These are phyloP conservation scores for Betula pendula DNA, from an alignment of 306 rosid species.

Conservation along the genomic window DNA sequence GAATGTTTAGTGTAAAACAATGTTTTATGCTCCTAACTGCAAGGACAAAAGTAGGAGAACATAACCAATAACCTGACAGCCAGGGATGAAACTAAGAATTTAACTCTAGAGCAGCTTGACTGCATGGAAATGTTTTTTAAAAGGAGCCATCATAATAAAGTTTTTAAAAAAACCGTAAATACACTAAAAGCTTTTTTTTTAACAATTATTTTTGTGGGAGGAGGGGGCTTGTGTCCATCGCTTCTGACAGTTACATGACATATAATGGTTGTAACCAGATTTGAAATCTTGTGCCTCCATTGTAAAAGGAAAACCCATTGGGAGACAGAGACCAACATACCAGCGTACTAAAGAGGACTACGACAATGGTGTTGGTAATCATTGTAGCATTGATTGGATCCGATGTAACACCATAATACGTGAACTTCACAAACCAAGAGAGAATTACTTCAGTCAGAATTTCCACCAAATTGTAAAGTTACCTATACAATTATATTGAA, in stretches of 20 bases:
- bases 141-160: no score
- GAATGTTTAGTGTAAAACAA: not conserved
- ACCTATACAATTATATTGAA: not conserved
- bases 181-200: no score
- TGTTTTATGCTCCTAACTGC: not conserved
- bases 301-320: not conserved
- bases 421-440: constrained; percentile 57
- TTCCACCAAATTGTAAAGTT: not conserved
- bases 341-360: constrained; percentile 83
- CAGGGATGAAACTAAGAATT: no score
- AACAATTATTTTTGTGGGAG: no score
- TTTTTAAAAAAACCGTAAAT: no score
- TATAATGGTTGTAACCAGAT: not conserved
- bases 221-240: no score
- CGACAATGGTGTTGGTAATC: constrained; percentile 78
- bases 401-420: constrained; percentile 70
- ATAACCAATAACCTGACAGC: no score
- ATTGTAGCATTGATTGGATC: constrained; percentile 74
- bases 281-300: not conserved
- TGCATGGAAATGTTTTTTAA: no score
- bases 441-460: constrained; percentile 7
- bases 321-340: constrained; percentile 39
- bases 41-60: not conserved
- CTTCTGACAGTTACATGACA: not conserved
- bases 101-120: no score